Evolutionary conservation across 139 green algal species (phyloP), one percentile per base, ranked within the genome.

Genomic region (Limnomonas spitsbergensis): DNA sequence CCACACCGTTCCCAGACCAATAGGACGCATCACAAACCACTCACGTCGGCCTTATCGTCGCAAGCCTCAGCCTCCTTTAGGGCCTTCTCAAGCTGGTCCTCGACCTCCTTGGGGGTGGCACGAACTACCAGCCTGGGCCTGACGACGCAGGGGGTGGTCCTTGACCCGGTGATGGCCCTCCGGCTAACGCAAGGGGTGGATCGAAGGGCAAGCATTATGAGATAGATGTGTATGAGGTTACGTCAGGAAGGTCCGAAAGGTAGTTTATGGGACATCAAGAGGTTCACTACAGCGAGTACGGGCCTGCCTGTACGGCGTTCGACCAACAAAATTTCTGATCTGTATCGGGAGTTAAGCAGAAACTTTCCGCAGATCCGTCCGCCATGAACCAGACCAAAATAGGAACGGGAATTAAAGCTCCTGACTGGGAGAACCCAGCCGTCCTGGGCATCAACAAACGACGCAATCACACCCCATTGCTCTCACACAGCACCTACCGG

Each of bases 31-130:
- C n/a, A n/a, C n/a, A n/a, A n/a, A 61, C 47, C 20, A 61, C 56
- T 70, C 14, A 70, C 56, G 14, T 32, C 24, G 29, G 7, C 29
- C 24, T 70, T 70, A 32, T 24, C 24, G 56, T 70, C 56, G 56
- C 56, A 70, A 4, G 9, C 56, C 27, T 70, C 29, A 20, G 56
- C 56, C 56, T 70, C 56, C 56, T 70, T 70, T 32, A 70, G 56
- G 29, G 56, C 56, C 29, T 70, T 70, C 56, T 70, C 56, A 7
- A 70, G 56, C 56, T 70, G 56, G 29, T 7, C 29, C 4, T 70
- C 56, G 4, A 70, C 56, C 27, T 70, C 56, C 29, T 70, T 24
- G 29, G 56, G 56, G 29, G 56, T 70, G 29, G 56, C 9, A 9
- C 56, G 56, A 4, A 36, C 27, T 9, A 70, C n/a, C 4, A 70